Evolutionary conservation across 768 basidiomycete genomes (phyloP).

Genomic region (Gymnopilus junonius): DNA sequence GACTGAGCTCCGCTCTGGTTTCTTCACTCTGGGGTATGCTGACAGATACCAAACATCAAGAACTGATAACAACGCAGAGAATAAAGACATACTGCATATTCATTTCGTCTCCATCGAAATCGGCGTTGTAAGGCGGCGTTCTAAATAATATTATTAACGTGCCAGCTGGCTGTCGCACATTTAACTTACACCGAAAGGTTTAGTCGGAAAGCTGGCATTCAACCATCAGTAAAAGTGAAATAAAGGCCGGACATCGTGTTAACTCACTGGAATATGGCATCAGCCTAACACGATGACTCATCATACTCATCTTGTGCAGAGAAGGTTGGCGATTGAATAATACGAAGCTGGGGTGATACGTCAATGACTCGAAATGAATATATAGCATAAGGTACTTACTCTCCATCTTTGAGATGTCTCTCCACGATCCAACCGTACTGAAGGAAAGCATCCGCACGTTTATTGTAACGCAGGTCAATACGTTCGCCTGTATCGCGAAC

Average conservation of each 20-base stretch:
- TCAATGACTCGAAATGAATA: background rate
- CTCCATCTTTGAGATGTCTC: slow-evolving; percentile 96
- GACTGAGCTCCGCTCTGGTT: slow-evolving; percentile 95
- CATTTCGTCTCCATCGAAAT: slow-evolving; percentile 99
- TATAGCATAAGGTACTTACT: slow-evolving; percentile 59
- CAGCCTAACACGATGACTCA: slow-evolving; percentile 96
- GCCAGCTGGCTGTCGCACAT: slow-evolving; percentile 20
- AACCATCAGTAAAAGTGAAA: slow-evolving; percentile 12
- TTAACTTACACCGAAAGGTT: slow-evolving; percentile 93
- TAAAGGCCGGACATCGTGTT: background rate
- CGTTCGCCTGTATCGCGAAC: slow-evolving; percentile 97
- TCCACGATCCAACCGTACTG: slow-evolving; percentile 99
- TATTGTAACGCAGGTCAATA: slow-evolving; percentile 96
- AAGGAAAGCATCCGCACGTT: slow-evolving; percentile 91
- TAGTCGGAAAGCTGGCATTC: slow-evolving; percentile 81
- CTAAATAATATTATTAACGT: slow-evolving; percentile 43
- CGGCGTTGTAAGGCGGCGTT: slow-evolving; percentile 98
- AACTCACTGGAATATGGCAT: slow-evolving; percentile 97
- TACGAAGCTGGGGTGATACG: slow-evolving; percentile 61
- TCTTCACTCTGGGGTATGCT: slow-evolving; percentile 99
- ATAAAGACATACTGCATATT: slow-evolving; percentile 98
- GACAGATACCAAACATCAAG: slow-evolving; percentile 11
- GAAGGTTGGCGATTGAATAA: slow-evolving; percentile 98
- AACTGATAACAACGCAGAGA: background rate
- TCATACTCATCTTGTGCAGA: slow-evolving; percentile 99